Evolutionary conservation across 1,284 basidiomycete species (phyloP).

Genomic region (Erythrobasidium hasegawianum): DNA sequence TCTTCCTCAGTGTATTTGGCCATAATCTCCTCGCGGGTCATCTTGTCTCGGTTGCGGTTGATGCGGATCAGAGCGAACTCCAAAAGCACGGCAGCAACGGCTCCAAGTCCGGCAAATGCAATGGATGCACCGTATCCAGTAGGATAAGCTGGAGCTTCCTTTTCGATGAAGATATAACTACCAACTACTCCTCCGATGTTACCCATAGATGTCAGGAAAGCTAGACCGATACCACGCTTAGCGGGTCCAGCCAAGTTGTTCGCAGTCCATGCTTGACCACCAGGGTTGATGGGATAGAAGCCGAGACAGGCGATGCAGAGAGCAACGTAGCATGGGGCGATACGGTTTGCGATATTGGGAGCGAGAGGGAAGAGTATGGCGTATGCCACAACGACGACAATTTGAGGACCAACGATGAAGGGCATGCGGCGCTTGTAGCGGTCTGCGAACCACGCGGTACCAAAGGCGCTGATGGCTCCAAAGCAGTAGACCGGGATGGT

Average conservation of each 20-base stretch:
- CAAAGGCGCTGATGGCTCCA: constrained; percentile 46
- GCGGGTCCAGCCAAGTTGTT: constrained; percentile 19
- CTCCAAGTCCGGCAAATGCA: constrained; percentile 6
- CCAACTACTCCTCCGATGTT: constrained; percentile 15
- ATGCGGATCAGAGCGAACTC: constrained; percentile 21
- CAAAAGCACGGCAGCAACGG: constrained; percentile 5
- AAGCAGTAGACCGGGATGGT: constrained; percentile 64
- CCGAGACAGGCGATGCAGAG: no score
- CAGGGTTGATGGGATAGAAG: no score
- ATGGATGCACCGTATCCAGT: constrained; percentile 21
- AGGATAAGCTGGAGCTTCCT: constrained; percentile 22
- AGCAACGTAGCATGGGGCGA: no score
- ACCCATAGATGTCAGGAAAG: constrained; percentile 9
- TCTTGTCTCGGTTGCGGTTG: constrained; percentile 23
- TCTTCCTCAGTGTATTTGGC: constrained; percentile 27
- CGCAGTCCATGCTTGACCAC: no score
- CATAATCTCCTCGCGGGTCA: constrained; percentile 22
- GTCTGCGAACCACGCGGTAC: constrained; percentile 49
- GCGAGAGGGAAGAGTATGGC: no score
- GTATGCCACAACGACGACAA: no score
- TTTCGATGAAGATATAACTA: constrained; percentile 11
- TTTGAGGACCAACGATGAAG: constrained; percentile 42
- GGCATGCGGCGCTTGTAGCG: constrained; percentile 47
- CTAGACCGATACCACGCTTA: constrained; percentile 26
- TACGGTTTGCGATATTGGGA: no score